Conservation (phyloP, 768 basidiomycete genomes). For the Mycena amicta region DNA sequence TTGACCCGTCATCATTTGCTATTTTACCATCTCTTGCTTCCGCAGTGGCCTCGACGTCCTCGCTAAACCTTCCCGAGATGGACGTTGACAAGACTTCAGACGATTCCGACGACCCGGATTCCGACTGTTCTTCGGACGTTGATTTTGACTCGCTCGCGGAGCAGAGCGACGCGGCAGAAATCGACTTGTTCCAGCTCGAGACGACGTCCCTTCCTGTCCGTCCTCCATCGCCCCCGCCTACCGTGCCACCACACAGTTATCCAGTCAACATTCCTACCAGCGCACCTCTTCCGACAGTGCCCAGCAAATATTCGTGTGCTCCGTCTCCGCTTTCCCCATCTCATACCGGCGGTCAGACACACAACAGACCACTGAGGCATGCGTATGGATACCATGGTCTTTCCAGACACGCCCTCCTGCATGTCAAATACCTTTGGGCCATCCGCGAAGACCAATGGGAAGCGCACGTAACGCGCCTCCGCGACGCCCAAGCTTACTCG, state of each 20-base stretch:
- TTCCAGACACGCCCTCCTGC: slow-evolving; percentile 59
- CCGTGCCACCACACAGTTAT: slow-evolving; percentile 26
- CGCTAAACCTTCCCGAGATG: slow-evolving; percentile 12
- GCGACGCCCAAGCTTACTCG: slow-evolving; percentile 29
- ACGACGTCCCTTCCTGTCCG: not conserved
- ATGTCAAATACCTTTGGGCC: slow-evolving; percentile 67
- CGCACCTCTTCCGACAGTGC: slow-evolving; percentile 15
- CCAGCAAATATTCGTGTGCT: slow-evolving; percentile 37
- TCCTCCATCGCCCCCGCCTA: slow-evolving; percentile 25
- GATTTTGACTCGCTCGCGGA: slow-evolving; percentile 22
- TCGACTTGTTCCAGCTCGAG: slow-evolving; percentile 4
- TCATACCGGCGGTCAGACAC: slow-evolving; percentile 23
- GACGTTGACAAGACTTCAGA: slow-evolving; percentile 25
- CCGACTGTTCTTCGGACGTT: slow-evolving; percentile 26
- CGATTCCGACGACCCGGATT: slow-evolving; percentile 28
- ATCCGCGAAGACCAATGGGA: slow-evolving; percentile 56
- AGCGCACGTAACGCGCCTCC: slow-evolving; percentile 33
- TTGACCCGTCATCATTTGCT: slow-evolving; percentile 16
- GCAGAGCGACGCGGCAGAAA: slow-evolving; percentile 7
- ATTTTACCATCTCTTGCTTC: slow-evolving; percentile 16
- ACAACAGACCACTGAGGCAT: slow-evolving; percentile 39
- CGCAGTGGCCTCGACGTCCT: slow-evolving; percentile 12
- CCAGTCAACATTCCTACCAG: slow-evolving; percentile 23
- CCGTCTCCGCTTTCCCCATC: slow-evolving; percentile 42
- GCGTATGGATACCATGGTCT: slow-evolving; percentile 60